Percentiles rank a stretch among this genome's conserved stretches.
Conservation (phyloP, 495 filamentous ascomycete species). For the Hypomontagnella submonticulosa region DNA sequence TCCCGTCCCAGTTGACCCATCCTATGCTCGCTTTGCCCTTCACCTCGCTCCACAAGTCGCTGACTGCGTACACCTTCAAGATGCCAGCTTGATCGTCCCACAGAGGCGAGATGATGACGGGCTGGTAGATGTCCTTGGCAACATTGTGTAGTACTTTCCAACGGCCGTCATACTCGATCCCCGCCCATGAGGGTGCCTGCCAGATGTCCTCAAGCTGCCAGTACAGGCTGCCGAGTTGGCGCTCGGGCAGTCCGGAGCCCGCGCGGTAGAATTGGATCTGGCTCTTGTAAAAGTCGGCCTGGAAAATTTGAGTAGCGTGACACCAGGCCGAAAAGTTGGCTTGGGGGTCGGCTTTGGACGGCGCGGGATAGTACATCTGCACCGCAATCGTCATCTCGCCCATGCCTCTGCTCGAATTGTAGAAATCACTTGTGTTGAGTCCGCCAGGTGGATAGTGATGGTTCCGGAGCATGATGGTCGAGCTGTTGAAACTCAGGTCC, state of each 20-base stretch:
- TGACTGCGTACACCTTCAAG: conserved; percentile 69
- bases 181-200: conserved; percentile 75
- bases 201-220: conserved; percentile 79
- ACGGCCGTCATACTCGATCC: conserved; percentile 71
- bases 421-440: conserved; percentile 59
- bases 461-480: conserved; percentile 68
- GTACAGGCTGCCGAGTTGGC: conserved; percentile 72
- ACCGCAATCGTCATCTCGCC: conserved; percentile 72
- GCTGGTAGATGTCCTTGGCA: conserved; percentile 69
- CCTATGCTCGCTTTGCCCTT: conserved; percentile 39
- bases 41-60: conserved; percentile 61
- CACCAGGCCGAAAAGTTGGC: conserved; percentile 79
- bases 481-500: conserved; percentile 71
- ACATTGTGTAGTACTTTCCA: conserved; percentile 74
- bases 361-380: conserved; percentile 70
- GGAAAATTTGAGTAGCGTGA: conserved; percentile 73
- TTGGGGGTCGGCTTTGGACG: conserved; percentile 63
- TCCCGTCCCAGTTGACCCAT: conserved; percentile 48
- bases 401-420: conserved; percentile 61
- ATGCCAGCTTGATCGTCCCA: conserved; percentile 66
- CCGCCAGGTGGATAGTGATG: conserved; percentile 70
- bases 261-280: conserved; percentile 74
- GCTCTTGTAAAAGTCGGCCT: conserved; percentile 72
- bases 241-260: conserved; percentile 68
- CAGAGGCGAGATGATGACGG: conserved; percentile 70